Evolutionary conservation across 1,139 yeast species (phyloP), one percentile per base, ranked within the genome.

Genomic region (Suhomyces kunorum): DNA sequence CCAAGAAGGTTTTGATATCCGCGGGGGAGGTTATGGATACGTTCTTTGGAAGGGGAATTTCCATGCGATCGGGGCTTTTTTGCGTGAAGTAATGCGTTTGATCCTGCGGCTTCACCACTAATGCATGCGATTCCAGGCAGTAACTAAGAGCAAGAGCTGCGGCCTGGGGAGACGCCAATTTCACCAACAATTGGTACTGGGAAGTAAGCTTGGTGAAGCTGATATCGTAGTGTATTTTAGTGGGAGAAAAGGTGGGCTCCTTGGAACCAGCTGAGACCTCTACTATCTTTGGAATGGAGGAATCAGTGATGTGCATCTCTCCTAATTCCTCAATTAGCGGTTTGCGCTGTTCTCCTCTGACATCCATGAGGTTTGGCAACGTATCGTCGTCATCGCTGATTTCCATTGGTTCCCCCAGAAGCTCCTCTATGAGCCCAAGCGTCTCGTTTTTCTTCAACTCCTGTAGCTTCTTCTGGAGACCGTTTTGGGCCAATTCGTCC

Each of bases 291-390:
- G 8, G 6, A 14, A 8, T 14, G 38, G 42, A 11, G 15, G 17
- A 3, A 15, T 40, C 43, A n/a, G 44, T 40, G 28, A 61, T 54
- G 7, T 42, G 43, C 59, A 59, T 54, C 7, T 57, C 62, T 8
- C 53, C 61, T 8, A 74, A 58, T 42, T 74, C 79, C 42, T 74
- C 66, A 17, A 74, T 74, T 37, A 74, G 51, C 3, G 71, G 69
- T 42, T 50, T 59, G 14, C 30, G 34, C 24, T 35, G 34, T 18
- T 28, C 28, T 6, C 58, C 55, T 9, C 34, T 44, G 15, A 56
- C 53, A 33, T 56, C 44, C 53, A 51, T 49, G 26, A 57, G 44
- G 28, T 49, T 51, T 1, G 61, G 63, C 19, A 56, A 43, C 7
- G 35, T 48, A 5, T 41, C 49, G 11, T 35, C 48, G 8, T 53